Percentiles rank a stretch among this genome's conserved stretches.
Evolutionary conservation across 1,284 basidiomycete species (phyloP).

Genomic region (Sporisorium graminicola): DNA sequence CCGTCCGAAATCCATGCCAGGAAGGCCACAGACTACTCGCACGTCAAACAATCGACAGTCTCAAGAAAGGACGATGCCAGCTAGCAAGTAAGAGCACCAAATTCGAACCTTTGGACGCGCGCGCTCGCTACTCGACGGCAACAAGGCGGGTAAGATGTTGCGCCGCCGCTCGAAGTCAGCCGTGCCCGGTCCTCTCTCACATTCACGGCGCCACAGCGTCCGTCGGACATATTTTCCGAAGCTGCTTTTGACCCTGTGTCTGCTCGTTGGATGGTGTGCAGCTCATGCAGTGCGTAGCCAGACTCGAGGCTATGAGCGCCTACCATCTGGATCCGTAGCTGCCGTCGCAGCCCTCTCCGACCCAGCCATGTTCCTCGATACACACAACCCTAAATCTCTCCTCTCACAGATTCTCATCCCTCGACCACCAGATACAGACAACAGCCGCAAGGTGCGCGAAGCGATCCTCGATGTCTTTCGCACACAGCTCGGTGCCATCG

Average conservation of each 20-base stretch:
- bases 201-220: background rate
- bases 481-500: slow-evolving; percentile 21
- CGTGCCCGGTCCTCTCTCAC: background rate
- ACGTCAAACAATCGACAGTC: no score
- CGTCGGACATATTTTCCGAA: background rate
- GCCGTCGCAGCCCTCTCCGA: slow-evolving; percentile 37
- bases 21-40: no score
- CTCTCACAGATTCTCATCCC: slow-evolving; percentile 66
- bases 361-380: slow-evolving; percentile 49
- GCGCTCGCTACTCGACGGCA: background rate
- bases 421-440: slow-evolving; percentile 60
- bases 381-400: slow-evolving; percentile 41
- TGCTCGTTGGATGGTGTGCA: slow-evolving; percentile 2
- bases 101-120: background rate
- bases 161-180: background rate
- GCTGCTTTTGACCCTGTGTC: background rate
- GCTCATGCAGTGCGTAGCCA: slow-evolving; percentile 37
- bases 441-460: slow-evolving; percentile 54
- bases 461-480: slow-evolving; percentile 53
- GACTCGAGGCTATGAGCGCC: slow-evolving; percentile 22
- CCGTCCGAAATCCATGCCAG: no score
- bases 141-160: background rate
- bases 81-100: background rate
- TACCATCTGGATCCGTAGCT: slow-evolving; percentile 12
- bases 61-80: background rate